Evolutionary conservation across 768 basidiomycete genomes (phyloP).

Genomic region (Hericium alpestre): DNA sequence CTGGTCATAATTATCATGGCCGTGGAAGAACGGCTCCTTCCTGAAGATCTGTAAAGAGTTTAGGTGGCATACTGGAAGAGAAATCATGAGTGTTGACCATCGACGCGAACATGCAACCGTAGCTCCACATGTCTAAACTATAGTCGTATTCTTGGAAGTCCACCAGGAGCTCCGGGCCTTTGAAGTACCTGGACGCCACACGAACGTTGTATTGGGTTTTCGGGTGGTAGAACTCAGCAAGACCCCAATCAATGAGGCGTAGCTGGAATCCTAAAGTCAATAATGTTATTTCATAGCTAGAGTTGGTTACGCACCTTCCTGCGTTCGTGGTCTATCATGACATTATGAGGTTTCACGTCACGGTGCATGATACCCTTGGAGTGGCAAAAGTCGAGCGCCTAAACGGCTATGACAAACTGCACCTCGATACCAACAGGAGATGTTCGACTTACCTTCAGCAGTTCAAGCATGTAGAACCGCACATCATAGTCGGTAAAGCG

Average conservation of each 20-base stretch:
- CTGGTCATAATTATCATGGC: slow-evolving; percentile 98
- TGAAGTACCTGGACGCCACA: slow-evolving; percentile 95
- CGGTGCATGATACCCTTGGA: slow-evolving; percentile 99
- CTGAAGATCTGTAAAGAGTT: slow-evolving; percentile 72
- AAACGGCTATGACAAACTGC: background rate
- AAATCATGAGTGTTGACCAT: slow-evolving; percentile 53
- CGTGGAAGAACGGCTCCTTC: slow-evolving; percentile 99
- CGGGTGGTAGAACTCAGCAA: slow-evolving; percentile 97
- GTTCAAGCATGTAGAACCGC: slow-evolving; percentile 92
- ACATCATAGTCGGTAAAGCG: slow-evolving; percentile 94
- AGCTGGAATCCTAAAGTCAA: slow-evolving; percentile 37
- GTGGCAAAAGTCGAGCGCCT: slow-evolving; percentile 96
- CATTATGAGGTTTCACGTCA: slow-evolving; percentile 97
- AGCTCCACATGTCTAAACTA: slow-evolving; percentile 97
- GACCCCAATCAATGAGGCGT: slow-evolving; percentile 95
- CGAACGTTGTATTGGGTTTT: slow-evolving; percentile 97
- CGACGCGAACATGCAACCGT: slow-evolving; percentile 97
- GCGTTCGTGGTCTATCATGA: slow-evolving; percentile 98
- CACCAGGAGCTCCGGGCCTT: slow-evolving; percentile 91
- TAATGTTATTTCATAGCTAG: slow-evolving; percentile 8
- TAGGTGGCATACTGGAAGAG: background rate
- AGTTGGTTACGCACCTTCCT: slow-evolving; percentile 52
- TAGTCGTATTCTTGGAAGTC: slow-evolving; percentile 99
- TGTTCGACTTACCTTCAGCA: slow-evolving; percentile 65
- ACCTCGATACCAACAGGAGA: background rate